Evolutionary conservation across 163 green algal species (phyloP).

Genomic region (Prototheca wickerhamii): DNA sequence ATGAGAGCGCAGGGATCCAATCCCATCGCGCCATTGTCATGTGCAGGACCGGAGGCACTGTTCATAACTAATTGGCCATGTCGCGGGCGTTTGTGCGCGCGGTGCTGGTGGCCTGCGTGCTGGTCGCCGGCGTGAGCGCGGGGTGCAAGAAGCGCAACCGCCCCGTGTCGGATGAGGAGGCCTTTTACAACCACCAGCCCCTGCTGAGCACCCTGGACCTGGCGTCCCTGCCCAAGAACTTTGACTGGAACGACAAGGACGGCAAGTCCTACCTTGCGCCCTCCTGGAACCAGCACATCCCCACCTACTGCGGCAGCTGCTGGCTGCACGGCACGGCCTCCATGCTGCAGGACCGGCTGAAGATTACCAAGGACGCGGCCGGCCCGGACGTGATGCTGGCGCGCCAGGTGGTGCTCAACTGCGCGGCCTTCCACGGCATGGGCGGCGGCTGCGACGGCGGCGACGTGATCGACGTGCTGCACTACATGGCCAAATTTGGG

Average conservation of each 20-base stretch:
- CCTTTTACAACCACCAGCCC: neutral
- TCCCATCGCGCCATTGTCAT: too few species aligned
- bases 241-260: slow-evolving; percentile 29
- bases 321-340: slow-evolving; percentile 63
- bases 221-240: slow-evolving; percentile 28
- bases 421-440: slow-evolving; percentile 52
- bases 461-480: slow-evolving; percentile 68
- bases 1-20: neutral
- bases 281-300: slow-evolving; percentile 56
- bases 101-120: slow-evolving; percentile 3
- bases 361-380: slow-evolving; percentile 38
- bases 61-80: neutral
- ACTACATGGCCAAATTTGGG: slow-evolving; percentile 59
- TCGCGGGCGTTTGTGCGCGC: neutral
- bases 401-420: slow-evolving; percentile 74
- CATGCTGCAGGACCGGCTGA: slow-evolving; percentile 65
- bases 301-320: slow-evolving; percentile 64
- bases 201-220: neutral
- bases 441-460: slow-evolving; percentile 65
- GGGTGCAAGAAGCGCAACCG: slow-evolving; percentile 9
- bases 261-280: slow-evolving; percentile 17
- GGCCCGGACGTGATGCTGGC: slow-evolving; percentile 68
- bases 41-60: too few species aligned
- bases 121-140: neutral
- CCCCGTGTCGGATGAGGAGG: neutral